phyloP scores from a whole-genome alignment of 345 rosid genomes.

The Angophora floribunda region DNA sequence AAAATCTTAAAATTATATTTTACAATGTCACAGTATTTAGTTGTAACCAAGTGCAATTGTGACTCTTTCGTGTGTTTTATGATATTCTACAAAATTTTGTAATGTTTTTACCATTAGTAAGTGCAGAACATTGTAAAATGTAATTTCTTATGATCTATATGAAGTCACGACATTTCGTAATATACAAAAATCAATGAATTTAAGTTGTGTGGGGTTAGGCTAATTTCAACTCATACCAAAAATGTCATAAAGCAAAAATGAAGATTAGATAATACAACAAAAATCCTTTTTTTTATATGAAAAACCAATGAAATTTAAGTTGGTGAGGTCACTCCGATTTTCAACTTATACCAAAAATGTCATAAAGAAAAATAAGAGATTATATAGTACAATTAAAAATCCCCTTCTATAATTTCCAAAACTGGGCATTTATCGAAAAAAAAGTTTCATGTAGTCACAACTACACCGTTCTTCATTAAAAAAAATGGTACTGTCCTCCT shows the following conservation, averaged over 20 bases:
- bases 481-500: background rate
- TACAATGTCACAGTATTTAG: background rate
- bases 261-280: no score
- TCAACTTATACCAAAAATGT: background rate
- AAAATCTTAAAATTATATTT: background rate
- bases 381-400: no score
- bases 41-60: background rate
- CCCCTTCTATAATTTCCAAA: background rate
- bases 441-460: background rate
- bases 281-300: background rate
- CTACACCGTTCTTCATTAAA: background rate
- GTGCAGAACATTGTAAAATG: background rate
- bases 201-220: no score
- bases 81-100: background rate
- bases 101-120: background rate
- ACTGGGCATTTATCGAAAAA: no score
- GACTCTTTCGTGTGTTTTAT: background rate
- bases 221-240: background rate
- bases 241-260: no score
- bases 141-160: no score
- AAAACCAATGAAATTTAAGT: no score
- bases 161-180: background rate
- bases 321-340: background rate
- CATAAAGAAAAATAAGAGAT: no score
- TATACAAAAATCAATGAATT: no score